phyloP scores from a whole-genome alignment of 345 rosid species.

The Lumnitzera racemosa region DNA sequence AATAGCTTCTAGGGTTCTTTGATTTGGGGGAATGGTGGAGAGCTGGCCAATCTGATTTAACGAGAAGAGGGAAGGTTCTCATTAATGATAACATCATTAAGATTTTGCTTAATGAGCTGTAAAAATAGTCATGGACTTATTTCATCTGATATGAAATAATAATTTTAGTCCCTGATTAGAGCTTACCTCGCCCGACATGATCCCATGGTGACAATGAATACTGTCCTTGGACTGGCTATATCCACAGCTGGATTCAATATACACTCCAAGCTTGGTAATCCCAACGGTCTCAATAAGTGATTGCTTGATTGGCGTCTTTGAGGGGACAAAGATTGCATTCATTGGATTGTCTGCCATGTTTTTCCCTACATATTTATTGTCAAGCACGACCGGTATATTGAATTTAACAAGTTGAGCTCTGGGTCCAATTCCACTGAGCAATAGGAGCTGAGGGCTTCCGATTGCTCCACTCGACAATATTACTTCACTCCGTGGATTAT shows the following conservation, averaged over 20 bases:
- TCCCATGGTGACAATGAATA: constrained; percentile 74
- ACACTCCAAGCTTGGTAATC: constrained; percentile 81
- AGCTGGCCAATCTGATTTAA: constrained; percentile 57
- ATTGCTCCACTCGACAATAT: constrained; percentile 84
- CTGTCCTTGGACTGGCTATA: constrained; percentile 71
- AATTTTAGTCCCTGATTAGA: background rate
- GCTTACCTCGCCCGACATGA: constrained; percentile 76
- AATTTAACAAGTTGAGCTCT: constrained; percentile 49
- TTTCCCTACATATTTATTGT: constrained; percentile 67
- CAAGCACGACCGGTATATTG: constrained; percentile 53
- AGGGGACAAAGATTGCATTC: constrained; percentile 77
- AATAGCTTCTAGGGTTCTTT: constrained; percentile 58
- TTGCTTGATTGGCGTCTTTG: constrained; percentile 48
- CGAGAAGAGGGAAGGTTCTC: background rate
- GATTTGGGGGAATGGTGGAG: constrained; percentile 60
- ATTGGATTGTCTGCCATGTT: constrained; percentile 95
- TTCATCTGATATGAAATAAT: background rate
- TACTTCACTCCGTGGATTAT: constrained; percentile 55
- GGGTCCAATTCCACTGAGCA: constrained; percentile 92
- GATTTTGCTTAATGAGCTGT: no score
- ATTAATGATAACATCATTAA: background rate
- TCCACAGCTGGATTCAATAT: constrained; percentile 92
- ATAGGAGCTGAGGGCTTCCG: constrained; percentile 79
- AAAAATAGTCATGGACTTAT: background rate
- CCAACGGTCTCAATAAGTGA: constrained; percentile 91